Conservation (phyloP, 192 early-diverging fungal genomes). For the Coemansia sp. region DNA sequence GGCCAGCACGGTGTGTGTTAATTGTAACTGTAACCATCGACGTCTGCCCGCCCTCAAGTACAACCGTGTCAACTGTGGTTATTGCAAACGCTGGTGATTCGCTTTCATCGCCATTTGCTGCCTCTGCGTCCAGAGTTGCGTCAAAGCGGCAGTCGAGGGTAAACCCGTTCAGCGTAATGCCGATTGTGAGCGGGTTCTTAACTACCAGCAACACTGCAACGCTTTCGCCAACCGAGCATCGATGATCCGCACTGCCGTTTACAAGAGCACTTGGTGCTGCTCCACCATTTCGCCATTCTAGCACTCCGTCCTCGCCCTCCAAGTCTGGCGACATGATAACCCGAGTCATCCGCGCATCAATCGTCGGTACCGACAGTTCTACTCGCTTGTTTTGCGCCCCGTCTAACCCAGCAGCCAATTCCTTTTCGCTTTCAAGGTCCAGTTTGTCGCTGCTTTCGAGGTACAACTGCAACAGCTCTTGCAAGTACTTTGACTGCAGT, state of each 20-base stretch:
- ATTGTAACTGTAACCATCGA: slow-evolving; percentile 41
- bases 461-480: slow-evolving; percentile 50
- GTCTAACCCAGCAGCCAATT: not conserved
- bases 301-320: slow-evolving; percentile 41
- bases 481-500: slow-evolving; percentile 51
- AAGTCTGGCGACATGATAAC: slow-evolving; percentile 49
- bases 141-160: slow-evolving; percentile 41
- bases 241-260: not conserved
- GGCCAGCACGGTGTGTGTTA: slow-evolving; percentile 50
- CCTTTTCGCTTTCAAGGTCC: not conserved
- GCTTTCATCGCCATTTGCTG: not conserved
- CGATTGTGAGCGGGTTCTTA: slow-evolving; percentile 43
- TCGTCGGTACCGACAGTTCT: slow-evolving; percentile 60
- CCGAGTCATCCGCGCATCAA: slow-evolving; percentile 45
- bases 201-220: slow-evolving; percentile 46
- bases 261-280: slow-evolving; percentile 12
- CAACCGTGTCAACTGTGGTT: slow-evolving; percentile 23
- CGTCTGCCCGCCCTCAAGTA: slow-evolving; percentile 41
- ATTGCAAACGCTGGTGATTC: slow-evolving; percentile 11
- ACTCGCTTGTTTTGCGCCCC: slow-evolving; percentile 13
- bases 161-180: slow-evolving; percentile 42
- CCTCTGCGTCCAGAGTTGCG: slow-evolving; percentile 5
- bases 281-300: slow-evolving; percentile 28
- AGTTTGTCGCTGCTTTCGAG: slow-evolving; percentile 23
- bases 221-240: slow-evolving; percentile 46